These are phyloP conservation scores for Cymbopogon citratus DNA, from an alignment of 176 grass and related monocot species.

Conservation along the genomic window DNA sequence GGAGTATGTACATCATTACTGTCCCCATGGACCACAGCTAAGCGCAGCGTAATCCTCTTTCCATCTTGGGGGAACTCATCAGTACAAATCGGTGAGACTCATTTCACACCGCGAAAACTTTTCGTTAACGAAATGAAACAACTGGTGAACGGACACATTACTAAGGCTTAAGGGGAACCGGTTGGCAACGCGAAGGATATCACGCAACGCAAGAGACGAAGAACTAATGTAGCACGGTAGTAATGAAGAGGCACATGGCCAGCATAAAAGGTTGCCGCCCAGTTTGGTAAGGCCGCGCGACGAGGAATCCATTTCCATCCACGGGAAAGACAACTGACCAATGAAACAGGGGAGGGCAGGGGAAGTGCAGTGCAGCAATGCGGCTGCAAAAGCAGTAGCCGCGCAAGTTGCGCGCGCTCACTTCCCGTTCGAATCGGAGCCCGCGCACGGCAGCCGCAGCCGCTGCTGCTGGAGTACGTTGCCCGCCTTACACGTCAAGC, in stretches of 20 bases:
- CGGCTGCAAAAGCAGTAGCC: too few species aligned
- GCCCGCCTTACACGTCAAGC: slow-evolving; percentile 44
- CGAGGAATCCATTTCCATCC: background rate
- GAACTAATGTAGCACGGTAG: background rate
- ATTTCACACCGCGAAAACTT: too few species aligned
- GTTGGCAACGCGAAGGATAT: background rate
- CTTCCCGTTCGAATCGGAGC: background rate
- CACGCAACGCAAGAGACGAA: background rate
- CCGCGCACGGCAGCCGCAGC: too few species aligned
- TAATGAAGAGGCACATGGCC: slow-evolving; percentile 52
- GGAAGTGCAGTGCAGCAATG: too few species aligned
- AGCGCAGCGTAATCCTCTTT: background rate
- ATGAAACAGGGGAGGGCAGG: background rate
- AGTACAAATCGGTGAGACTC: background rate
- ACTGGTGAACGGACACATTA: background rate
- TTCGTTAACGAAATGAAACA: too few species aligned
- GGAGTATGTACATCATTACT: slow-evolving; percentile 25
- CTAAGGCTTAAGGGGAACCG: background rate
- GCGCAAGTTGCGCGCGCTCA: background rate
- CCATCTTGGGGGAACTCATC: background rate
- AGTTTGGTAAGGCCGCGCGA: background rate
- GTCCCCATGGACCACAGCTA: slow-evolving; percentile 28
- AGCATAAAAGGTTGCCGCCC: slow-evolving; percentile 35
- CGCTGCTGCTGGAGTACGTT: slow-evolving; percentile 17
- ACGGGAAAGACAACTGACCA: background rate